phyloP scores from a whole-genome alignment of 495 filamentous ascomycete species.

The Aspergillus heteromorphus region DNA sequence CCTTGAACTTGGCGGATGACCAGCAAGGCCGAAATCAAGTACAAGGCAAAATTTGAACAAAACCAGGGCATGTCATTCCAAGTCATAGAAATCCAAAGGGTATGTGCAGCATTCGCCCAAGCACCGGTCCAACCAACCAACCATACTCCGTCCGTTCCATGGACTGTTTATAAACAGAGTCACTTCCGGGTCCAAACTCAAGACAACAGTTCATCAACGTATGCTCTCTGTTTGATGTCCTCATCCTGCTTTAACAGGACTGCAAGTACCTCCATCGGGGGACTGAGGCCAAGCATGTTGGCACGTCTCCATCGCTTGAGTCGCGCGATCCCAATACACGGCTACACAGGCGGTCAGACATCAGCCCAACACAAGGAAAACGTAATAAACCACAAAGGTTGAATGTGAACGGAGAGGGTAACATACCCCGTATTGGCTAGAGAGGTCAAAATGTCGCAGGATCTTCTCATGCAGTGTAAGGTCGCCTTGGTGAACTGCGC shows the following conservation, averaged over 20 bases:
- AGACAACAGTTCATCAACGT: conserved; percentile 75
- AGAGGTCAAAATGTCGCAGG: conserved; percentile 82
- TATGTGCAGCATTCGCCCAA: conserved; percentile 9
- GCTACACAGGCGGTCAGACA: conserved; percentile 46
- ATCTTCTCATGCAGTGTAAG: conserved; percentile 76
- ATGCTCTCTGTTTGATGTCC: conserved; percentile 53
- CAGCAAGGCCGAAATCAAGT: background rate
- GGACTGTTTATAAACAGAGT: background rate
- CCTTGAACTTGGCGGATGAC: no score
- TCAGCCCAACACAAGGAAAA: background rate
- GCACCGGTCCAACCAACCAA: conserved; percentile 5
- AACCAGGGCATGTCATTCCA: background rate
- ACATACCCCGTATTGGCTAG: conserved; percentile 83
- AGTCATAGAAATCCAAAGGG: conserved; percentile 1
- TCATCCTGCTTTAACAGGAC: conserved; percentile 67
- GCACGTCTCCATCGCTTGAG: conserved; percentile 86
- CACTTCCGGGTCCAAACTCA: conserved; percentile 10
- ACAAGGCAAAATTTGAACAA: background rate
- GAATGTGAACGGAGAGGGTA: background rate
- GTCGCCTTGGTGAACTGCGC: conserved; percentile 64
- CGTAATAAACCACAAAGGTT: background rate
- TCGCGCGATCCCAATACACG: conserved; percentile 80
- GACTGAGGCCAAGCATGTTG: conserved; percentile 67
- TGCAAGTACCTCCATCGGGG: conserved; percentile 87
- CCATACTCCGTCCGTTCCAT: conserved; percentile 2